Conservation (phyloP, 805 yeast species). For the Metschnikowia kofuensis region DNA sequence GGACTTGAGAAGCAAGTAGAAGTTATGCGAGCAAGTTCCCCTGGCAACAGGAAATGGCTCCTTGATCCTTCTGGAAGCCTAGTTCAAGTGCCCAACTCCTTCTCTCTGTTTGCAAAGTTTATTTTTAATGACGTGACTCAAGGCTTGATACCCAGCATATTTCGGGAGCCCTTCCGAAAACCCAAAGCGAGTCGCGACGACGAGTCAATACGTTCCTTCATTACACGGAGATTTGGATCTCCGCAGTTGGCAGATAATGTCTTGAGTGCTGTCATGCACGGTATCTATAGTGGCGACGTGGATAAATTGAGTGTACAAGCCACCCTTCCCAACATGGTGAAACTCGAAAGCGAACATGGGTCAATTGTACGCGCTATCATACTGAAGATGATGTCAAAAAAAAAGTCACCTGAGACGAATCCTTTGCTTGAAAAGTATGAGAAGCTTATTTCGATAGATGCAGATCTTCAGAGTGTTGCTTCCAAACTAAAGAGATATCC, state of each 20-base stretch:
- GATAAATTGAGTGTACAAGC: conserved; percentile 61
- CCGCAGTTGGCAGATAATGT: conserved; percentile 51
- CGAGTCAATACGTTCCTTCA: conserved; percentile 68
- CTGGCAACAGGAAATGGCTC: conserved; percentile 72
- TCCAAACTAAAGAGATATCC: conserved; percentile 51
- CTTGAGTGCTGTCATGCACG: conserved; percentile 80
- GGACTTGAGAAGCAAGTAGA: conserved; percentile 49
- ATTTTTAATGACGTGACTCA: conserved; percentile 45
- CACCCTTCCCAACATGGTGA: conserved; percentile 52
- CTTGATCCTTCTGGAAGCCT: conserved; percentile 46
- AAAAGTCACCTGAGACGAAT: conserved; percentile 6
- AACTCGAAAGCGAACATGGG: conserved; percentile 58
- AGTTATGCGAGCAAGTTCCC: conserved; percentile 55
- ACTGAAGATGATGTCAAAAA: conserved; percentile 23
- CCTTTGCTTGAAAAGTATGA: conserved; percentile 36
- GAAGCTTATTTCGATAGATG: conserved; percentile 34
- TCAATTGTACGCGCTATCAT: conserved; percentile 51
- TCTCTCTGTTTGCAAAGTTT: conserved; percentile 26
- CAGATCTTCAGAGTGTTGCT: conserved; percentile 37
- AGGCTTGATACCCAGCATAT: conserved; percentile 42
- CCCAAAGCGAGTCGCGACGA: conserved; percentile 38
- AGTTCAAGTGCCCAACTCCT: conserved; percentile 51
- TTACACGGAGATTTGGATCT: conserved; percentile 66
- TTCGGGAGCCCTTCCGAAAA: conserved; percentile 51
- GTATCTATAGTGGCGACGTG: conserved; percentile 81